Conservation (phyloP, 2,329 filamentous ascomycete species). For the Stachybotrys chlorohalonatus region DNA sequence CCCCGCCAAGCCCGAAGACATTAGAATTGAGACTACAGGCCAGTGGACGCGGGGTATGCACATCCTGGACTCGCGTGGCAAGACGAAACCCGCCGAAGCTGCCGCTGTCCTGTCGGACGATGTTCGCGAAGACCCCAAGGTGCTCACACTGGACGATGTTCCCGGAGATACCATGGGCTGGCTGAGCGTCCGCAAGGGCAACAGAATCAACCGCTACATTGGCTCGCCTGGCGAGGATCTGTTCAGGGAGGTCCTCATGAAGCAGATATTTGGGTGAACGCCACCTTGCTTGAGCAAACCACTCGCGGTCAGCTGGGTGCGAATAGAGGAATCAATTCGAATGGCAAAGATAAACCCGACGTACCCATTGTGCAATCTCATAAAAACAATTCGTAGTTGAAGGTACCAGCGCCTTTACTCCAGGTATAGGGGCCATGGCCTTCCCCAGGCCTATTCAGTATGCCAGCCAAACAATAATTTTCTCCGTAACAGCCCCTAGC, state of each 20-base stretch:
- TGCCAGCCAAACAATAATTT: neutral
- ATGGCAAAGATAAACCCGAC: slow-evolving; percentile 3
- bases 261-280: slow-evolving; percentile 48
- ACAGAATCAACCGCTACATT: slow-evolving; percentile 69
- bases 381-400: neutral
- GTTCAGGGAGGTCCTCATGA: slow-evolving; percentile 59
- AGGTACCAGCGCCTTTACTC: neutral
- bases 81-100: slow-evolving; percentile 41
- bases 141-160: slow-evolving; percentile 37
- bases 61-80: slow-evolving; percentile 63
- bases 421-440: neutral
- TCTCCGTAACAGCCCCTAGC: neutral
- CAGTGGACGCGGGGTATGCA: slow-evolving; percentile 96
- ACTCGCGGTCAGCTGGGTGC: neutral
- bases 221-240: slow-evolving; percentile 56
- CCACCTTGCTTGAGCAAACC: neutral
- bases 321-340: neutral
- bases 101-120: slow-evolving; percentile 30
- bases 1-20: slow-evolving; percentile 59
- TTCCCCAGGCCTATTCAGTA: neutral
- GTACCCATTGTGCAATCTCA: neutral
- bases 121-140: slow-evolving; percentile 27
- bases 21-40: slow-evolving; percentile 79
- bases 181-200: slow-evolving; percentile 66
- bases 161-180: slow-evolving; percentile 68